These are phyloP conservation scores for Colletotrichum sidae DNA, from an alignment of 2,329 filamentous ascomycete genomes.

Conservation along the genomic window DNA sequence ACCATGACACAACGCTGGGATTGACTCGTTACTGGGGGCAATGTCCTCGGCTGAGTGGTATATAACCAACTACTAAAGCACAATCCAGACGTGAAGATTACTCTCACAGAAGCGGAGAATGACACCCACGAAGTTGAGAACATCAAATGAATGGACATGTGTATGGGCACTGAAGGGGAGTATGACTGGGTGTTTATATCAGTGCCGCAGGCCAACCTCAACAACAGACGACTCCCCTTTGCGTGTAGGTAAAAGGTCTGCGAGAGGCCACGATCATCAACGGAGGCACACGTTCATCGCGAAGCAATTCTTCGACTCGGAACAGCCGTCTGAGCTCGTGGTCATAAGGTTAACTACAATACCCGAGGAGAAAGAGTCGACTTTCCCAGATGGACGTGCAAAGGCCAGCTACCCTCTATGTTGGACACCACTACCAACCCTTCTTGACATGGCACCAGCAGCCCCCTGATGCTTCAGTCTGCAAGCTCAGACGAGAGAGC, in stretches of 20 bases:
- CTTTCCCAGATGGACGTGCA: slow-evolving; percentile 58
- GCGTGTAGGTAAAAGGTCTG: slow-evolving; percentile 51
- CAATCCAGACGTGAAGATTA: slow-evolving; percentile 43
- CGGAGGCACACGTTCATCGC: slow-evolving; percentile 40
- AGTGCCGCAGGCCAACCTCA: slow-evolving; percentile 43
- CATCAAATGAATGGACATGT: slow-evolving; percentile 42
- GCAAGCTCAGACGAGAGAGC: slow-evolving; percentile 43
- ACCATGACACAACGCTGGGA: slow-evolving; percentile 40
- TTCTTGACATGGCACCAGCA: slow-evolving; percentile 52
- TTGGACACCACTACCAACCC: slow-evolving; percentile 43
- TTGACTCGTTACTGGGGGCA: slow-evolving; percentile 53
- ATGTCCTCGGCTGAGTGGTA: slow-evolving; percentile 49
- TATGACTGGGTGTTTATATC: slow-evolving; percentile 50
- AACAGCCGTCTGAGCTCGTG: slow-evolving; percentile 56
- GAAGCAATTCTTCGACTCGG: not conserved
- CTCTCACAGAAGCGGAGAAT: slow-evolving; percentile 53
- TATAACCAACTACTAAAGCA: slow-evolving; percentile 46
- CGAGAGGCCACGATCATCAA: slow-evolving; percentile 56
- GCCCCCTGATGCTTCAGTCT: slow-evolving; percentile 47
- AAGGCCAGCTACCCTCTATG: slow-evolving; percentile 59
- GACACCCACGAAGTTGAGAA: slow-evolving; percentile 42
- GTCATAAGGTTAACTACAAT: slow-evolving; percentile 56
- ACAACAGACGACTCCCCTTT: slow-evolving; percentile 41
- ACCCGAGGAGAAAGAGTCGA: slow-evolving; percentile 50
- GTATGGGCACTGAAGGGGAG: slow-evolving; percentile 42